Evolutionary conservation across 805 yeast species (phyloP).

Genomic region (Candida wancherniae): DNA sequence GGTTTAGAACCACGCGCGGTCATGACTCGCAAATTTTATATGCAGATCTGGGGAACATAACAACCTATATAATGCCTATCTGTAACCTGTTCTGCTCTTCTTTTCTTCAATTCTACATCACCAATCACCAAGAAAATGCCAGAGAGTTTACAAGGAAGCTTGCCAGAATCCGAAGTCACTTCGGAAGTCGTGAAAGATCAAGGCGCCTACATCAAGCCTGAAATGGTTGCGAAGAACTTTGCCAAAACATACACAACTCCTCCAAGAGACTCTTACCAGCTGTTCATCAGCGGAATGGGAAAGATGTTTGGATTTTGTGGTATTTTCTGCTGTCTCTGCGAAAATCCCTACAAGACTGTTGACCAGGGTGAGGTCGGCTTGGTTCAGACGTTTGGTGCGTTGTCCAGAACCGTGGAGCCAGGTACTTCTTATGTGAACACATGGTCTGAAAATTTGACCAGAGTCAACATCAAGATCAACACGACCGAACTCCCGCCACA

Average conservation of each 20-base stretch:
- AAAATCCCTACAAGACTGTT: conserved; percentile 57
- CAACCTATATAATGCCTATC: too few relatives aligned
- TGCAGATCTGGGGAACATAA: too few relatives aligned
- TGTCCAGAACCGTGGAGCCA: conserved; percentile 62
- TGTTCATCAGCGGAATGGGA: conserved; percentile 40
- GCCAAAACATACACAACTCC: conserved; percentile 40
- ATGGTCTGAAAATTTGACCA: conserved; percentile 51
- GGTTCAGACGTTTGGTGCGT: conserved; percentile 61
- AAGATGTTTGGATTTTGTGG: conserved; percentile 48
- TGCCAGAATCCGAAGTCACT: conserved; percentile 1
- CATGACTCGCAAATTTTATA: too few relatives aligned
- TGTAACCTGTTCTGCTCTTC: too few relatives aligned
- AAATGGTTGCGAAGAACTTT: conserved; percentile 38
- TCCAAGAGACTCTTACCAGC: conserved; percentile 37
- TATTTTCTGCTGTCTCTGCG: conserved; percentile 51
- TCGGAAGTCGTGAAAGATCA: conserved; percentile 10
- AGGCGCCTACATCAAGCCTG: conserved; percentile 26
- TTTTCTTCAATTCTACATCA: not conserved
- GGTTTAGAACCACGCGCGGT: too few relatives aligned
- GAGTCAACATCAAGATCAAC: conserved; percentile 51
- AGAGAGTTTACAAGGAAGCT: conserved; percentile 3
- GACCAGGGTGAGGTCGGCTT: conserved; percentile 67
- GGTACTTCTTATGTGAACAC: conserved; percentile 63
- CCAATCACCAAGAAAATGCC: too few relatives aligned
- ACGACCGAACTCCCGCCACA: conserved; percentile 65